Base-by-base conservation (phyloP, 1,139 yeast species). In the Pichia sp. region DNA sequence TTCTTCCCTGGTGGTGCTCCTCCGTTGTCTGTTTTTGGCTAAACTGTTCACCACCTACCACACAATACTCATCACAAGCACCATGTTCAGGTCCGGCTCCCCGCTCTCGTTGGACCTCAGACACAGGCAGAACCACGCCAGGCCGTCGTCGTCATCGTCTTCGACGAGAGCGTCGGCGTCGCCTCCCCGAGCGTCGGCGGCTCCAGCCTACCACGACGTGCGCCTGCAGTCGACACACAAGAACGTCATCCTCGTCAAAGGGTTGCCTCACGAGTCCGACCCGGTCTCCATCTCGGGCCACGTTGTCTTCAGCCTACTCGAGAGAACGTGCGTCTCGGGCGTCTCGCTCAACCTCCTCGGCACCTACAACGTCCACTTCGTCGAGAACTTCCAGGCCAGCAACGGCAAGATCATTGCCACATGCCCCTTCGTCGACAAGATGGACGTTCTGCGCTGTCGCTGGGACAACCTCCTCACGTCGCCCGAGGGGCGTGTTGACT, bases 401-500 rank as follows among this genome's bases (percentile, higher is more conserved):
- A 25, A 26, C 6, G 55, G 55, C 18, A 47, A 50, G 12, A 30
- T 41, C 9, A 31, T 50, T 1, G 55, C 53, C 12, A 51, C 56
- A 3, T 45, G 53, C 26, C 58, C 58, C 1, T 45, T 47, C 22
- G 21, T 36, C 4, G 73, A 73, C 1, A 59, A 64, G 7, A 63
- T 65, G 8, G 66, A 71, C 4, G 68, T 74, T 1, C 70, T 84
- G 53, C 76, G 76, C 46, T 79, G 77, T 25, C 72, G 69, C 16
- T 85, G 91, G 91, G 74, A 75, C 46, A 84, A 85, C 59, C 66
- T 85, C 25, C 67, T 85, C 44, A 70, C 74, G 3, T 64, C 68
- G 41, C 65, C 77, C 1, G 69, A 74, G 6, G 89, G 88, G n/a
- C 28, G 30, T 1, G 18, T 45, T 8, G 37, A 34, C n/a, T 9